phyloP scores from a whole-genome alignment of 2,329 filamentous ascomycete species.

The Chaetoscypha palmicola region DNA sequence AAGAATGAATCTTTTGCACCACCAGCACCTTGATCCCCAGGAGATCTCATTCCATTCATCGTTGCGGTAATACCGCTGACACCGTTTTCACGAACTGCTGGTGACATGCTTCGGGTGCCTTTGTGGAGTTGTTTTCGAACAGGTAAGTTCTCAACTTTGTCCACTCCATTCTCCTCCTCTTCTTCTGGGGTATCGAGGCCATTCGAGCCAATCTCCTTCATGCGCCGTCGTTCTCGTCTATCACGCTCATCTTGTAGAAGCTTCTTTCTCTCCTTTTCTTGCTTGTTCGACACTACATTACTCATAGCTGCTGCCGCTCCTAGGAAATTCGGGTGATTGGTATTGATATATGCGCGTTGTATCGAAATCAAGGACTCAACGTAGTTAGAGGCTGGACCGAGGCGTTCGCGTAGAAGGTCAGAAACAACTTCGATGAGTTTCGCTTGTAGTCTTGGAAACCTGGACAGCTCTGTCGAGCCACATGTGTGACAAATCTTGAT shows the following conservation, averaged over 20 bases:
- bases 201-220: constrained; percentile 79
- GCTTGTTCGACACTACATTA: constrained; percentile 88
- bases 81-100: constrained; percentile 65
- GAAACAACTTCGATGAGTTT: constrained; percentile 98
- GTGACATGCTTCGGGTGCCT: constrained; percentile 75
- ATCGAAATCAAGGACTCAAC: constrained; percentile 97
- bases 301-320: constrained; percentile 97
- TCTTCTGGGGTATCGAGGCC: constrained; percentile 62
- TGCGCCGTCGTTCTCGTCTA: constrained; percentile 72
- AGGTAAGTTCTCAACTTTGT: constrained; percentile 50
- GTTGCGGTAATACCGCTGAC: constrained; percentile 52
- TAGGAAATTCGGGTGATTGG: constrained; percentile 97
- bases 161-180: constrained; percentile 40
- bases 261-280: constrained; percentile 83
- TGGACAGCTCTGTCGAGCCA: constrained; percentile 84
- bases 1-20: constrained; percentile 82
- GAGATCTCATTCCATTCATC: constrained; percentile 58
- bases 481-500: constrained; percentile 99
- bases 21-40: constrained; percentile 52
- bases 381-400: constrained; percentile 83
- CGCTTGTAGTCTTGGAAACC: constrained; percentile 87
- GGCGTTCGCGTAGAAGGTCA: constrained; percentile 82
- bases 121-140: constrained; percentile 45
- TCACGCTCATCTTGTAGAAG: constrained; percentile 77
- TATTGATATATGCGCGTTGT: constrained; percentile 97